Evolutionary conservation across 768 basidiomycete species (phyloP).

Genomic region (Kwoniella bestiolae): DNA sequence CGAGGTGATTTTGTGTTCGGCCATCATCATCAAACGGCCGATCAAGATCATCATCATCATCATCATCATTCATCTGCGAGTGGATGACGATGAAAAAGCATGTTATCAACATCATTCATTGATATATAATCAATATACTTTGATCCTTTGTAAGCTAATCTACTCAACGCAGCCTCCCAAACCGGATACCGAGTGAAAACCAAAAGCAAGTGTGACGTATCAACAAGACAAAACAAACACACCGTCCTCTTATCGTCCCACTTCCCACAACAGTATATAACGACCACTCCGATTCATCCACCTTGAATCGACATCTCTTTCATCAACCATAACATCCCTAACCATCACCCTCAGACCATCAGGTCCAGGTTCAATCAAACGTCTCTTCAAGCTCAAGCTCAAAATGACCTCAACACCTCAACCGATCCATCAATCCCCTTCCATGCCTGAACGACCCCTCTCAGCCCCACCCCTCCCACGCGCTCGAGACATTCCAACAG

Average conservation of each 20-base stretch:
- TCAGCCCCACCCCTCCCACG: conserved; percentile 41
- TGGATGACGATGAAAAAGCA: not conserved
- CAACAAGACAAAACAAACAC: too few relatives aligned
- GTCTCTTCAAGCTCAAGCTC: not conserved
- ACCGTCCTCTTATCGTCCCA: too few relatives aligned
- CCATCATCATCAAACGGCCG: not conserved
- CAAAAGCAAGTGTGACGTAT: not conserved
- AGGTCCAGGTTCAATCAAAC: not conserved
- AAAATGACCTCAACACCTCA: conserved; percentile 25
- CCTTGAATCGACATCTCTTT: not conserved
- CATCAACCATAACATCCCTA: not conserved
- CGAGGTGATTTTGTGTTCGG: not conserved
- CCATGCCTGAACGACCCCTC: conserved; percentile 17
- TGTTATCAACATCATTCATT: not conserved
- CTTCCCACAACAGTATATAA: too few relatives aligned
- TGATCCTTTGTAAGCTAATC: conserved; percentile 1
- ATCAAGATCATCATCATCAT: not conserved
- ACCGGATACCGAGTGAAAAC: not conserved
- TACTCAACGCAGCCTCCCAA: not conserved
- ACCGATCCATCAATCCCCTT: not conserved
- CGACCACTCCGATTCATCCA: not conserved
- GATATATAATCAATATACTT: not conserved
- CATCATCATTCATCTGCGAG: too few relatives aligned
- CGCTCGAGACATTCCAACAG: conserved; percentile 40
- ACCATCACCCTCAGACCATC: not conserved